A percentile compares a stretch with the other conserved stretches of the same genome.
Conservation (phyloP, 1,284 basidiomycete species). For the Leucoagaricus sp. region DNA sequence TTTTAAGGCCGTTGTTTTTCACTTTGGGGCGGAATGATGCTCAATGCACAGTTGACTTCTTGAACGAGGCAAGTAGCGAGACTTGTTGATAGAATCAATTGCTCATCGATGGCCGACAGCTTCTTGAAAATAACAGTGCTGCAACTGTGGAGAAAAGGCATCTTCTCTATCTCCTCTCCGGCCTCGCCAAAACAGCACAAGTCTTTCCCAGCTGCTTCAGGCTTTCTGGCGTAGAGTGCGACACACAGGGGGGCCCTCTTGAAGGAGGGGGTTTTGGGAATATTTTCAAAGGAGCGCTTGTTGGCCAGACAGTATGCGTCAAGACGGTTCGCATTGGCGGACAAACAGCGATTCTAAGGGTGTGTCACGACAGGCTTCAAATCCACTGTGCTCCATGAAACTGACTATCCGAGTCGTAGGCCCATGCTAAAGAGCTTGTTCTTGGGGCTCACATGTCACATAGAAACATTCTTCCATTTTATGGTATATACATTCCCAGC, state of each 20-base stretch:
- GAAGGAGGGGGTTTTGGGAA: constrained; percentile 21
- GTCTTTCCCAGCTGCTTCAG: not conserved
- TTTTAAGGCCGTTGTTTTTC: not conserved
- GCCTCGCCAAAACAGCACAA: not conserved
- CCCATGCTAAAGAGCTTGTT: constrained; percentile 1
- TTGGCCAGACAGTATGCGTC: constrained; percentile 20
- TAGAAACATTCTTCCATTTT: constrained; percentile 11
- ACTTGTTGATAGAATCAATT: constrained; percentile 25
- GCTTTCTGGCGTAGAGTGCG: not conserved
- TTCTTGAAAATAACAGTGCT: not conserved
- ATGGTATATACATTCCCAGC: constrained; percentile 2
- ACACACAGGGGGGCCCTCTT: not conserved
- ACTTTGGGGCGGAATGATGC: not conserved
- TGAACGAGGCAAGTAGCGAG: constrained; percentile 21
- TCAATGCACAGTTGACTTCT: not conserved
- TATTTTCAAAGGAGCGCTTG: constrained; percentile 22
- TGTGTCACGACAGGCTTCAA: no score
- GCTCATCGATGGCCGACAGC: not conserved
- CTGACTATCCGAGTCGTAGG: not conserved
- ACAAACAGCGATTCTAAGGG: constrained; percentile 3
- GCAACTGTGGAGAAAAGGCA: not conserved
- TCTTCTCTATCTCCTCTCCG: not conserved
- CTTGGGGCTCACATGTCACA: constrained; percentile 9
- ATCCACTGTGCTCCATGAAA: no score
- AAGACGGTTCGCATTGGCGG: constrained; percentile 24